Evolutionary conservation across 768 basidiomycete species (phyloP), one percentile per base, ranked within the genome.

Genomic region (Kwoniella newhampshirensis): DNA sequence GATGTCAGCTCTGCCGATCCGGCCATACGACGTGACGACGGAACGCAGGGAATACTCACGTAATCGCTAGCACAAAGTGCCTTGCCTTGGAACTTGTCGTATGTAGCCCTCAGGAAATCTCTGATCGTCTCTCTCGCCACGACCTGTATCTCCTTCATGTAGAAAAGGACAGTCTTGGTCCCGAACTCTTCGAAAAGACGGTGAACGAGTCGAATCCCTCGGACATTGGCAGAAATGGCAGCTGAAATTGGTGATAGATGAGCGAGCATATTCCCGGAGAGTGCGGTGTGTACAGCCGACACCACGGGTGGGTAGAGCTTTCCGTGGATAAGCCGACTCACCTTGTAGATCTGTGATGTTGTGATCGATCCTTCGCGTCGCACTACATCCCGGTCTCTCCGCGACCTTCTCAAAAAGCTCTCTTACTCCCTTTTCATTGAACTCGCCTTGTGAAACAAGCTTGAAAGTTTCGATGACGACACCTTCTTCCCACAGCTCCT

Each of bases 401-500:
- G 71, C 71, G 0, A 64, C 64, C 30, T 87, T 86, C 43, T 91
- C 79, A 85, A 97, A 87, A 66, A 88, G 83, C 43, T 89, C 85
- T 28, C 85, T 70, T 21, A 98, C 77, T 0, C 87, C 86, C 21
- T 85, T 81, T 46, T 81, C 80, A 75, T 96, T 86, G 73, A 92
- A 96, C 6, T 87, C 76, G 1, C 93, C 91, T 11, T 81, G 82
- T 39, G 84, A 81, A 6, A 98, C 93, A 60, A 98, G 85, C 78
- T 94, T 97, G 82, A 98, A 91, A 72, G 87, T 87, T 67, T 86
- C 83, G 47, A 97, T 87, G 67, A 91, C 84, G 0, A 94, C 93
- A n/a, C 93, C 93, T 75, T 98, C 93, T 75, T 98, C 89, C 68
- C 89, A 93, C 43, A 98, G 87, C 62, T 84, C 91, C 64, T 88